A percentile compares a stretch with the other conserved stretches of the same genome.
Evolutionary conservation across 108 stramenopile species (phyloP).

Genomic region (Fistulifera solaris): DNA sequence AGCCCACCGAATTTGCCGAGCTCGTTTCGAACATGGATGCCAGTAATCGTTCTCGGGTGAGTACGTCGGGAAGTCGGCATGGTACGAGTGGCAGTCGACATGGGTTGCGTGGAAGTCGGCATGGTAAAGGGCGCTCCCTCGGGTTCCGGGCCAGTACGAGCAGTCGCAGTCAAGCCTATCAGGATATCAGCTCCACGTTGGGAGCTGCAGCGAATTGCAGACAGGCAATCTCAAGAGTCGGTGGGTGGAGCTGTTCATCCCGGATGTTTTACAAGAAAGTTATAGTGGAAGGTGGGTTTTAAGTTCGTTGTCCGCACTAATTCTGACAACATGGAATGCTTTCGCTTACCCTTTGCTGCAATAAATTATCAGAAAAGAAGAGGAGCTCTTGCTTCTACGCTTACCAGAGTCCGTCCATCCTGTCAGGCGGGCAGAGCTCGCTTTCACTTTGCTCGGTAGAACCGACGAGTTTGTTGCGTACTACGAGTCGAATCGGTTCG

Average conservation of each 20-base stretch:
- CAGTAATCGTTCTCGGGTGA: conserved; percentile 7
- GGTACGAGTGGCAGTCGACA: conserved; percentile 39
- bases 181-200: conserved; percentile 2
- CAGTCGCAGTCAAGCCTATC: conserved; percentile 1
- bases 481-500: conserved; percentile 86
- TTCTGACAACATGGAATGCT: too few species aligned
- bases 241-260: conserved; percentile 71
- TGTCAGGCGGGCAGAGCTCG: conserved; percentile 79
- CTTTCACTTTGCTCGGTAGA: conserved; percentile 68
- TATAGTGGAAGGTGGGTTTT: conserved; percentile 29
- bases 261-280: conserved; percentile 17
- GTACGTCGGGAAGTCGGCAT: conserved; percentile 52
- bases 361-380: conserved; percentile 49
- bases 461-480: conserved; percentile 81
- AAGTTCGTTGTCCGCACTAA: background rate
- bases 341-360: too few species aligned
- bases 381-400: conserved; percentile 58
- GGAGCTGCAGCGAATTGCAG: conserved; percentile 15
- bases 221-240: conserved; percentile 15
- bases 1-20: conserved; percentile 37
- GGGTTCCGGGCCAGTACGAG: conserved; percentile 63
- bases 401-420: conserved; percentile 86
- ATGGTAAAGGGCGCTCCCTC: conserved; percentile 46
- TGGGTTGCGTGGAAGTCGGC: conserved; percentile 38
- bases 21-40: conserved; percentile 23